Evolutionary conservation across 2,329 filamentous ascomycete genomes (phyloP).

Genomic region (Cadophora sp.): DNA sequence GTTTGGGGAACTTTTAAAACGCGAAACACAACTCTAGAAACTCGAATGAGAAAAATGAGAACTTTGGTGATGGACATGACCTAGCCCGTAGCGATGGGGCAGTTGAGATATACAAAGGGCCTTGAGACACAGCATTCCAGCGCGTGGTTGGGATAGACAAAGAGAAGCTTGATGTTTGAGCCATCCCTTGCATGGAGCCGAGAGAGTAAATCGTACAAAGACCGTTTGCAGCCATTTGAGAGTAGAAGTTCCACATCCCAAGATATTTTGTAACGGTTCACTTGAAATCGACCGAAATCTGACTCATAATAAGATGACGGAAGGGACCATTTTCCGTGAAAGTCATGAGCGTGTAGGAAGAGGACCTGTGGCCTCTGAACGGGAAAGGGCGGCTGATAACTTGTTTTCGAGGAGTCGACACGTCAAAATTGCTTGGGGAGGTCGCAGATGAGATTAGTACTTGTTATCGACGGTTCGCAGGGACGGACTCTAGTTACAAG

Average conservation of each 20-base stretch:
- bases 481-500: background rate
- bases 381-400: background rate
- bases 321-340: background rate
- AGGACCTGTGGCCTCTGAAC: conserved; percentile 14
- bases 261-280: conserved; percentile 12
- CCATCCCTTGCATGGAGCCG: conserved; percentile 19
- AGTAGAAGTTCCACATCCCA: background rate
- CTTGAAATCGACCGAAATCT: background rate
- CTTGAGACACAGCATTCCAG: conserved; percentile 27
- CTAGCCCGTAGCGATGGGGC: background rate
- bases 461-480: background rate
- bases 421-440: background rate
- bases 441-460: background rate
- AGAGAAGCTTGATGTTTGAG: conserved; percentile 18
- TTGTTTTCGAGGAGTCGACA: background rate
- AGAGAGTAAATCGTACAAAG: conserved; percentile 12
- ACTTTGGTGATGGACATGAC: conserved; percentile 26
- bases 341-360: background rate
- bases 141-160: conserved; percentile 10
- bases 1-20: conserved; percentile 20
- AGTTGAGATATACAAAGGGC: background rate
- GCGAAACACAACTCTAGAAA: conserved; percentile 25
- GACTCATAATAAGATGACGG: conserved; percentile 10
- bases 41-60: conserved; percentile 25
- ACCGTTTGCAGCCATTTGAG: conserved; percentile 14